Evolutionary conservation across 148 eudicot species (phyloP).

Genomic region (Bassia scoparia): DNA sequence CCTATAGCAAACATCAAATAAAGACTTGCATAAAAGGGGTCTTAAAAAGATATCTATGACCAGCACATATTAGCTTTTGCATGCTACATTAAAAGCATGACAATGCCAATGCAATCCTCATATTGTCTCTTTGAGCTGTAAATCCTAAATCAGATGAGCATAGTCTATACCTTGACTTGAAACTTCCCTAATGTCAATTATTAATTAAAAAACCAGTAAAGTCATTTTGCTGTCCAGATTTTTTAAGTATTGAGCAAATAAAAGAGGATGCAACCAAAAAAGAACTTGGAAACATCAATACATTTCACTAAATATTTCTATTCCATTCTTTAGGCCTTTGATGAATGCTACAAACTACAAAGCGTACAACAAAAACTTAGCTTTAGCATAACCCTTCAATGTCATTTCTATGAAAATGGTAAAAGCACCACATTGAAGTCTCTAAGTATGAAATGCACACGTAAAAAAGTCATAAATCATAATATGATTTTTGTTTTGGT

Average conservation of each 20-base stretch:
- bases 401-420: background rate
- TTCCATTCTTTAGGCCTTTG: background rate
- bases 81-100: background rate
- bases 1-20: too few relatives aligned
- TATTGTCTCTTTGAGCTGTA: background rate
- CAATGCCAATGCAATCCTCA: background rate
- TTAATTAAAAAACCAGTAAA: background rate
- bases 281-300: background rate
- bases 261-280: background rate
- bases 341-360: too few relatives aligned
- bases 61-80: background rate
- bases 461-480: too few relatives aligned
- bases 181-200: too few relatives aligned
- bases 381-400: background rate
- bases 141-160: background rate
- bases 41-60: background rate
- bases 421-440: background rate
- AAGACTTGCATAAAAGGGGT: too few relatives aligned
- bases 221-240: background rate
- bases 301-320: background rate
- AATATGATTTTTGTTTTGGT: too few relatives aligned
- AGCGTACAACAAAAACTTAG: background rate
- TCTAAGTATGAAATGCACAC: background rate
- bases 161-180: background rate
- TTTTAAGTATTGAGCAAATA: too few relatives aligned